Base-by-base conservation (phyloP, 1,139 yeast genomes). In the Pichia sp. region DNA sequence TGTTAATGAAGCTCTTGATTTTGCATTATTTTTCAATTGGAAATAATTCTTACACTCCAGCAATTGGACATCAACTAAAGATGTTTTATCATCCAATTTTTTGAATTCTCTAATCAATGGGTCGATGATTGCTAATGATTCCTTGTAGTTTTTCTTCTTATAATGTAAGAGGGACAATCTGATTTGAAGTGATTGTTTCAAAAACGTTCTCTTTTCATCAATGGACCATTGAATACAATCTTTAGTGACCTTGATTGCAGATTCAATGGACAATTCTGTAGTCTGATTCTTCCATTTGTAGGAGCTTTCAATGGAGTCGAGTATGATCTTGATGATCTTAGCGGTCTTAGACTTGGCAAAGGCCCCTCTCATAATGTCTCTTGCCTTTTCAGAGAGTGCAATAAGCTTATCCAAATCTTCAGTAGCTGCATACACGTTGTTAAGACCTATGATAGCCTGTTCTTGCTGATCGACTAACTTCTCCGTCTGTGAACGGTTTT, bases 301-400 rank as follows among this genome's bases (percentile, higher is more conserved):
- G 30, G 61, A 60, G 41, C 32, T 31, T 29, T 85, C 88, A 52
- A 86, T 77, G 46, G 75, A 65, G 53, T 91, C 97, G 52, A 93
- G 80, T 58, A 93, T 64, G 11, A 72, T 66, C 54, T 72, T 77
- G 44, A 81, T 79, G 39, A 91, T 83, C 58, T 88, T 91, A 28
- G 97, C 96, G 9, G 96, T 84, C 60, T 91, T 91, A 20, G 96
- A 83, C 63, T 91, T 91, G 34, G 98, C 96, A 56, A 86, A 78
- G 25, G 69, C 65, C 10, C 75, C 74, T 25, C 39, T 37, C 66
- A 88, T 77, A 15, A 81, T 72, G 7, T 64, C 64, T 47, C 93
- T 73, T 1, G 94, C 80, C 32, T 75, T 70, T n/a, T 74, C 67
- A 32, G 91, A 74, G 53, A 91, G 73, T 27, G 63, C 64, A 14